These are phyloP conservation scores for Polygonum maritimum DNA, from an alignment of 148 eudicot species.

Conservation along the genomic window DNA sequence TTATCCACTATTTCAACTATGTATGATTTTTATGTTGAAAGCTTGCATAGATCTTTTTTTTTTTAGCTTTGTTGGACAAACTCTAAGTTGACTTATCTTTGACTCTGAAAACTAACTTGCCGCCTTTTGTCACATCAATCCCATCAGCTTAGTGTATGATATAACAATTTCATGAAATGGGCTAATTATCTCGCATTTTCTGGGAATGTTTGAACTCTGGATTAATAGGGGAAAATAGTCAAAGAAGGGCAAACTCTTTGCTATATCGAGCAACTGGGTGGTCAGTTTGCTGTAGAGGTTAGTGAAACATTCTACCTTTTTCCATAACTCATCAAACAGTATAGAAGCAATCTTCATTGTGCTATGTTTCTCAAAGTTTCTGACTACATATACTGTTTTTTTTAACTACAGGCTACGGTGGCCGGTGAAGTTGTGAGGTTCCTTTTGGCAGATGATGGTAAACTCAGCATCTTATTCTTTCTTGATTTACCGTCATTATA, in stretches of 20 bases:
- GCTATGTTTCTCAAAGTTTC: no score
- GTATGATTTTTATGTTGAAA: no score
- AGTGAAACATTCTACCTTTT: neutral
- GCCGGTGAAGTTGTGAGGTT: conserved; percentile 82
- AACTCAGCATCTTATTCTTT: no score
- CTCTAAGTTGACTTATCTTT: no score
- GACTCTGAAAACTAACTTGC: neutral
- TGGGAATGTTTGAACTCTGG: conserved; percentile 1
- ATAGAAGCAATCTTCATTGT: neutral
- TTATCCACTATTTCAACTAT: neutral
- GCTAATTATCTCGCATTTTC: neutral
- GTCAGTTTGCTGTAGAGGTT: conserved; percentile 71
- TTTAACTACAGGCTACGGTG: conserved; percentile 49
- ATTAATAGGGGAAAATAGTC: conserved; percentile 60
- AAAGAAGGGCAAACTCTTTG: conserved; percentile 90
- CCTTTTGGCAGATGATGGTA: conserved; percentile 64
- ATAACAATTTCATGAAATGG: neutral
- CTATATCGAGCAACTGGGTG: conserved; percentile 87
- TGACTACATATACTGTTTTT: neutral
- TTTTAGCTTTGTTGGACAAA: no score
- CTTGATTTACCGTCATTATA: neutral
- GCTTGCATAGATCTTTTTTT: no score
- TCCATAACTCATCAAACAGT: neutral
- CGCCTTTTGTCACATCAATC: neutral
- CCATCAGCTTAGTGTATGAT: neutral